Percentiles rank a stretch among this genome's conserved stretches.
These are phyloP conservation scores for Colletotrichum sp. DNA, from an alignment of 2,329 filamentous ascomycete species.

Conservation along the genomic window DNA sequence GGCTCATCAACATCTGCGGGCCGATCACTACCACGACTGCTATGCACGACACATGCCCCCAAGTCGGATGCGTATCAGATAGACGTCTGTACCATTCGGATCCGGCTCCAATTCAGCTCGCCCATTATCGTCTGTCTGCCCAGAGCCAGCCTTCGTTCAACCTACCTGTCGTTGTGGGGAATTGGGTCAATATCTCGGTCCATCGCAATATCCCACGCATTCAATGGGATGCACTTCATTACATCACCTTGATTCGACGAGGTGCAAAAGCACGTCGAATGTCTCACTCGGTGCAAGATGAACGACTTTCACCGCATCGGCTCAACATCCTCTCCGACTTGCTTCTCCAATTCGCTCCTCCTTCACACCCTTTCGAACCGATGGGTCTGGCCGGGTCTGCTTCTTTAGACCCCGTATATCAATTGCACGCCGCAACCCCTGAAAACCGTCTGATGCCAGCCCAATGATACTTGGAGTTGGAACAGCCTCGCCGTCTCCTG, in stretches of 20 bases:
- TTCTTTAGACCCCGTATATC: conserved; percentile 2
- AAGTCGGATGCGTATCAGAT: conserved; percentile 12
- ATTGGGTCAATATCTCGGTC: background rate
- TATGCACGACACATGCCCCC: conserved; percentile 18
- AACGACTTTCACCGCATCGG: background rate
- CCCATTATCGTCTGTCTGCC: background rate
- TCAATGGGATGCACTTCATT: background rate
- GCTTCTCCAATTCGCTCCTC: background rate
- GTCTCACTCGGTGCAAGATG: background rate
- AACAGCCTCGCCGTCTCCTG: conserved; percentile 3
- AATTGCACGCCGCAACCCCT: background rate
- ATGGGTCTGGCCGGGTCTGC: conserved; percentile 2
- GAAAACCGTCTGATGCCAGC: background rate
- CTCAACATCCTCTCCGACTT: background rate
- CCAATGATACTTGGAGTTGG: background rate
- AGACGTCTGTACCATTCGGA: background rate
- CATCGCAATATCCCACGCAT: conserved; percentile 11
- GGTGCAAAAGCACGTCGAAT: background rate
- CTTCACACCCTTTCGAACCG: conserved; percentile 4
- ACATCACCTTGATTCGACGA: background rate
- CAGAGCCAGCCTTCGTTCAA: background rate
- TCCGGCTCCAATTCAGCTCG: background rate
- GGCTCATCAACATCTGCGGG: background rate
- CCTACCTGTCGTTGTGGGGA: background rate
- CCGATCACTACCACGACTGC: conserved; percentile 7